A percentile compares a stretch with the other conserved stretches of the same genome.
phyloP scores from a whole-genome alignment of 1,284 basidiomycete species.

The Takashimella tepidaria region DNA sequence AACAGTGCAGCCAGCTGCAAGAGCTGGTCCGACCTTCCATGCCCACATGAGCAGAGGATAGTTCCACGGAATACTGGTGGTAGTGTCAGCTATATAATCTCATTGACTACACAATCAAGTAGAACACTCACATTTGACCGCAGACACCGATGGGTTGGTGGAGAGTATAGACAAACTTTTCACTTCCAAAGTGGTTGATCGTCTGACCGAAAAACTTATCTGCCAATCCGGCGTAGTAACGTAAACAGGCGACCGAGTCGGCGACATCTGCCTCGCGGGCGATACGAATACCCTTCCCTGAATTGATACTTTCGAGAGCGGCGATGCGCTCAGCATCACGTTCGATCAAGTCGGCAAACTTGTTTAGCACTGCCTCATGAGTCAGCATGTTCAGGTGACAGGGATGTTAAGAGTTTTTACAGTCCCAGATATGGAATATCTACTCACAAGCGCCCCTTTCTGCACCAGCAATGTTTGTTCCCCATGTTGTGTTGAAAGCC shows the following conservation, averaged over 20 bases:
- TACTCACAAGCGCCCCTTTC: slow-evolving; percentile 60
- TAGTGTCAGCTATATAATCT: no score
- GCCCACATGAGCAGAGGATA: slow-evolving; percentile 89
- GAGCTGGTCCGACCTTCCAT: slow-evolving; percentile 86
- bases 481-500: slow-evolving; percentile 82
- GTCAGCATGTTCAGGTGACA: not conserved
- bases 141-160: slow-evolving; percentile 93
- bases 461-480: slow-evolving; percentile 74
- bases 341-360: slow-evolving; percentile 87
- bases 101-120: no score
- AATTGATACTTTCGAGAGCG: slow-evolving; percentile 70
- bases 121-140: slow-evolving; percentile 66
- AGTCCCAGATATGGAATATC: not conserved
- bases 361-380: slow-evolving; percentile 56
- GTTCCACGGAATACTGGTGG: slow-evolving; percentile 80
- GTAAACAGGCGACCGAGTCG: slow-evolving; percentile 70
- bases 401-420: no score
- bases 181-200: slow-evolving; percentile 45
- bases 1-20: slow-evolving; percentile 57
- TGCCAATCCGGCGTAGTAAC: slow-evolving; percentile 67
- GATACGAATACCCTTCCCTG: slow-evolving; percentile 75
- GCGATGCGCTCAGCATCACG: slow-evolving; percentile 62
- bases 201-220: slow-evolving; percentile 60
- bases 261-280: slow-evolving; percentile 77
- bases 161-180: slow-evolving; percentile 76